A percentile compares a stretch with the other conserved stretches of the same genome.
phyloP scores from a whole-genome alignment of 257 asterid species.

The Paraleonurus japonicus region DNA sequence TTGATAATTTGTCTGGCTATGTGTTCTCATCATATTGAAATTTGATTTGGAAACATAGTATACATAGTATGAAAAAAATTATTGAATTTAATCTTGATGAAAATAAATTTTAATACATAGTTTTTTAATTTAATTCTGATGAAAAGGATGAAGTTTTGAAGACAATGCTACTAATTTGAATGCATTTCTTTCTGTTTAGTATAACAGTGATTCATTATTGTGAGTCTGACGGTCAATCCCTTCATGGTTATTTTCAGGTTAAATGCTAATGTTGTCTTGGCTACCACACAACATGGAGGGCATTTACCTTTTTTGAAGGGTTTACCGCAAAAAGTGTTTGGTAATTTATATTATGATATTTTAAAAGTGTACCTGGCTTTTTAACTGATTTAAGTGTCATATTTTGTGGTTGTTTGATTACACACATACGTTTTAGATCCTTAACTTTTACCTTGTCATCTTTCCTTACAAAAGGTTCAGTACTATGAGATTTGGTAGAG shows the following conservation, averaged over 20 bases:
- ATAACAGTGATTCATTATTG: not conserved
- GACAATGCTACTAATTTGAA: not conserved
- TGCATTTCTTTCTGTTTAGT: not conserved
- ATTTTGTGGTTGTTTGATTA: not conserved
- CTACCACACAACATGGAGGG: conserved; percentile 81
- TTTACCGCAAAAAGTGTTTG: conserved; percentile 62
- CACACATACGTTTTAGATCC: not conserved
- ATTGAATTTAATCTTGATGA: not conserved
- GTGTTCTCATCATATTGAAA: not conserved
- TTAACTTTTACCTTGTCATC: not conserved
- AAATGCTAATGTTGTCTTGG: conserved; percentile 66
- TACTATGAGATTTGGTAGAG: not conserved
- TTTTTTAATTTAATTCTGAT: not conserved
- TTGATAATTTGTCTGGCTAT: not conserved
- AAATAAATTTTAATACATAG: not conserved
- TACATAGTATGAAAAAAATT: not conserved
- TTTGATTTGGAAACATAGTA: not conserved
- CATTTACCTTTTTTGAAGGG: conserved; percentile 87
- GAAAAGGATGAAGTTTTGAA: conserved; percentile 1
- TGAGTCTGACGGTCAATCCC: not conserved
- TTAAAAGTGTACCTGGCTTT: not conserved
- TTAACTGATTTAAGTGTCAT: not conserved
- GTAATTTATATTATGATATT: conserved; percentile 31
- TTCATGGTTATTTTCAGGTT: conserved; percentile 42
- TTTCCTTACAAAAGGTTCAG: not conserved